phyloP scores from a whole-genome alignment of 2,329 filamentous ascomycete species.

The Aureobasidium sp. region DNA sequence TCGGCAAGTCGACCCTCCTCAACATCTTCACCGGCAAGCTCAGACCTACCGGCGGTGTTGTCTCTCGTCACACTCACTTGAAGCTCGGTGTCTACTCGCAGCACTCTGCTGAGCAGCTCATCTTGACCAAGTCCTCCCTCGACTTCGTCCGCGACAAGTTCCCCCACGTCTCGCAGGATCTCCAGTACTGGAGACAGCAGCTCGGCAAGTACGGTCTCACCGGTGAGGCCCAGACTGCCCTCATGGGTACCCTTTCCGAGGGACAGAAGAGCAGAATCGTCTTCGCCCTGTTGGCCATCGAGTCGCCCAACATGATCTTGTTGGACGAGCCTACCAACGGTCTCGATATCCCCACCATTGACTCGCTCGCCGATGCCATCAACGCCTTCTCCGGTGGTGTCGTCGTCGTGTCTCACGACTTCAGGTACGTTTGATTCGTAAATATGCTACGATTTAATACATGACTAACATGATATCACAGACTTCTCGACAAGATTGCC shows the following conservation, averaged over 20 bases:
- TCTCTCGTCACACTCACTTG: constrained; percentile 92
- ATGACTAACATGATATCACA: constrained; percentile 39
- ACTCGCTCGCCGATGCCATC: constrained; percentile 94
- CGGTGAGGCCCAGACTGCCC: constrained; percentile 87
- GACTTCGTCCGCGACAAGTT: constrained; percentile 99
- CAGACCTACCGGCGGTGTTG: constrained; percentile 70
- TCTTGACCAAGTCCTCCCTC: constrained; percentile 93
- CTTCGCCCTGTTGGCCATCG: constrained; percentile 91
- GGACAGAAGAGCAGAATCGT: constrained; percentile 98
- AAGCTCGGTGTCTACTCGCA: constrained; percentile 98
- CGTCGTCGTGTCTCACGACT: constrained; percentile 96
- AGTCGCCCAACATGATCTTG: constrained; percentile 93
- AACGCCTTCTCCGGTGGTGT: constrained; percentile 95
- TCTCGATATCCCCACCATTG: constrained; percentile 97
- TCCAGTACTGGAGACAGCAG: constrained; percentile 99
- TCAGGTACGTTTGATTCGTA: constrained; percentile 61
- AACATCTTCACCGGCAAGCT: constrained; percentile 95
- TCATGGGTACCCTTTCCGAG: constrained; percentile 97
- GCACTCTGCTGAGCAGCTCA: constrained; percentile 96
- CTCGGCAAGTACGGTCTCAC: constrained; percentile 89
- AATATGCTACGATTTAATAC: not conserved
- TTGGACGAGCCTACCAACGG: constrained; percentile 99
- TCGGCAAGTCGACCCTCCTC: constrained; percentile 94
- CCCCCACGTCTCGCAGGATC: constrained; percentile 80
- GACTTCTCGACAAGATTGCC: constrained; percentile 97